Evolutionary conservation across 331 rosid species (phyloP), one percentile per base, ranked within the genome.

Genomic region (Malus hybrid): DNA sequence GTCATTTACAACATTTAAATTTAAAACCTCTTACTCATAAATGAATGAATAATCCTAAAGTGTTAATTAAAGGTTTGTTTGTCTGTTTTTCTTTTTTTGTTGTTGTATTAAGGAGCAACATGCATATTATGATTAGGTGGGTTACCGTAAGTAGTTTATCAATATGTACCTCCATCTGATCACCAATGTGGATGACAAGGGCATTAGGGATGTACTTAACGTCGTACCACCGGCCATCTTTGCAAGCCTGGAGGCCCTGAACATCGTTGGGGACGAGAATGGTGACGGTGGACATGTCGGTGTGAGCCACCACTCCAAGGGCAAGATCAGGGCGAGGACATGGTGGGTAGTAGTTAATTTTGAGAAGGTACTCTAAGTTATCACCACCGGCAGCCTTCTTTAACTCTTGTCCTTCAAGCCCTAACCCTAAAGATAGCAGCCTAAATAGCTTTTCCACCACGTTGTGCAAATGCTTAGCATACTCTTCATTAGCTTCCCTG

Each of bases 261-360:
- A 91, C 93, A 3, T 91, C 86, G 24, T 91, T 91, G 5, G 96
- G 90, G 0, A 88, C 93, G 0, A 91, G 76, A 62, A 91, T 77
- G 80, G 96, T 87, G n/a, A 91, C 1, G 76, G 67, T 7, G 34
- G 80, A 70, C 90, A 91, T 84, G 84, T 91, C 96, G 0, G 96
- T 91, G 76, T 91, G 96, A 13, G 86, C 84, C 33, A 86, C 87
- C 7, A 88, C 90, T 8, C 96, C 96, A 5, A 91, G 79, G 3
- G 90, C 93, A 0, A 91, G 83, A 80, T 88, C 90, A 36, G 96
- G 96, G 34, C 84, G 84, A 10, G 93, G 93, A 22, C 95, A 91
- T 2, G 96, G 93, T 10, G 96, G 96, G 76, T 89, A 91, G 20
- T 91, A 91, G 36, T 91, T 91, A n/a, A 91, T 89, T 79, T 91